Base-by-base conservation (phyloP, 225 moss, liverwort and hornwort genomes). In the Physcomitrellopsis africana region DNA sequence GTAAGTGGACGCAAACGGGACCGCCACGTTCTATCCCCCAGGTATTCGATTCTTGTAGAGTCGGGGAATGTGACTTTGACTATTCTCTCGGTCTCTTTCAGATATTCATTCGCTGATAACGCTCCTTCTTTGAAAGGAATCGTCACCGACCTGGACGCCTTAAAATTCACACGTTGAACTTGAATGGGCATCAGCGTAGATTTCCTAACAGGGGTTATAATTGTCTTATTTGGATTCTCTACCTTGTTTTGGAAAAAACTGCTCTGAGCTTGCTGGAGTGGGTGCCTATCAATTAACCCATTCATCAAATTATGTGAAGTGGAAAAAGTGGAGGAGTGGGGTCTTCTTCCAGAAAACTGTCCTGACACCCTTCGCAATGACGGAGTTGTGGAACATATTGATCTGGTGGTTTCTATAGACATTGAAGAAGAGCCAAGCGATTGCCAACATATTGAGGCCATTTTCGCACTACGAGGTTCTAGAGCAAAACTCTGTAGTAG, bases 21-120 rank as follows among this genome's bases (percentile, higher is more conserved):
- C 67, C 89, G 84, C 92, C 92, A 94, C 22, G 76, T 78, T 32
- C 86, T 76, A 65, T 97, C 76, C 19, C 94, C 96, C 9, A 94
- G 0, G 55, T 92, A 94, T 18, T 84, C 84, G 48, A 97, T 97
- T 65, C 96, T 88, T 54, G 92, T 80, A n/a, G 94, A 94, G 79
- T 97, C 96, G 53, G 96, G 96, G 71, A 92, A 97, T 1, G 96
- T 94, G n/a, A 97, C 92, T 70, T 88, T 85, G 42, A 97, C 92
- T 51, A 97, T 86, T 72, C 96, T 88, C 68, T 97, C 92, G 12
- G 84, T 81, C 67, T 94, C 85, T 63, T 89, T 86, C 52, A 97
- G 75, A 73, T 97, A 97, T 27, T 94, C 94, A 55, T 77, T 80
- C 14, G 94, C 83, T 37, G 91, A 65, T 11, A 90, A 67, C 29